A percentile compares a stretch with the other conserved stretches of the same genome.
These are phyloP conservation scores for Saccharomycodes ludwigii DNA, from an alignment of 805 yeast species.

Conservation along the genomic window DNA sequence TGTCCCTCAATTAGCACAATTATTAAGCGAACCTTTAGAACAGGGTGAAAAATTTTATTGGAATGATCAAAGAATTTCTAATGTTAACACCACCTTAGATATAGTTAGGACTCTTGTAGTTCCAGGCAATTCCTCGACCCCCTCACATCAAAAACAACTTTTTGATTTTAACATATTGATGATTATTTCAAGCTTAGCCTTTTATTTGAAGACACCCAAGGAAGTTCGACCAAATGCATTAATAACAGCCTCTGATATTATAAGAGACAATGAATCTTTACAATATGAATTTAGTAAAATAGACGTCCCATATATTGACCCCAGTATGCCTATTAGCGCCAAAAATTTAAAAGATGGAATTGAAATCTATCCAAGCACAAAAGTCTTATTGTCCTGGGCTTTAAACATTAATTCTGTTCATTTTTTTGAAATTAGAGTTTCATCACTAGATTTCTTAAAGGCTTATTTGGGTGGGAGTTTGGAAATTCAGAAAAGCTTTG, in stretches of 20 bases:
- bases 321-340: conserved; percentile 37
- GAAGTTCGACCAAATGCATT: conserved; percentile 57
- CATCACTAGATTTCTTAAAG: conserved; percentile 52
- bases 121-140: conserved; percentile 58
- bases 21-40: conserved; percentile 51
- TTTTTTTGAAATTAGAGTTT: conserved; percentile 67
- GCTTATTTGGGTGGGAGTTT: conserved; percentile 56
- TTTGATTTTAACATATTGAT: conserved; percentile 51
- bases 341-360: too few species aligned
- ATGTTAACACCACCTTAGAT: conserved; percentile 55
- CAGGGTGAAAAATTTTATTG: conserved; percentile 41
- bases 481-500: conserved; percentile 47
- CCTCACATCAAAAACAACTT: conserved; percentile 47
- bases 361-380: too few species aligned
- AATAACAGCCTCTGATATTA: conserved; percentile 64
- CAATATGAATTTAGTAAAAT: conserved; percentile 66
- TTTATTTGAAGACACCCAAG: conserved; percentile 52
- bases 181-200: conserved; percentile 55
- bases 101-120: conserved; percentile 61
- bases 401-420: conserved; percentile 71
- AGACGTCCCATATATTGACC: conserved; percentile 88
- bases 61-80: conserved; percentile 65
- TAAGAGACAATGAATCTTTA: conserved; percentile 49
- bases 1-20: conserved; percentile 45
- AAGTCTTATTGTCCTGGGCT: conserved; percentile 75